A percentile compares a stretch with the other conserved stretches of the same genome.
These are phyloP conservation scores for Vaccinium darrowii DNA, from an alignment of 148 eudicot species.

Conservation along the genomic window DNA sequence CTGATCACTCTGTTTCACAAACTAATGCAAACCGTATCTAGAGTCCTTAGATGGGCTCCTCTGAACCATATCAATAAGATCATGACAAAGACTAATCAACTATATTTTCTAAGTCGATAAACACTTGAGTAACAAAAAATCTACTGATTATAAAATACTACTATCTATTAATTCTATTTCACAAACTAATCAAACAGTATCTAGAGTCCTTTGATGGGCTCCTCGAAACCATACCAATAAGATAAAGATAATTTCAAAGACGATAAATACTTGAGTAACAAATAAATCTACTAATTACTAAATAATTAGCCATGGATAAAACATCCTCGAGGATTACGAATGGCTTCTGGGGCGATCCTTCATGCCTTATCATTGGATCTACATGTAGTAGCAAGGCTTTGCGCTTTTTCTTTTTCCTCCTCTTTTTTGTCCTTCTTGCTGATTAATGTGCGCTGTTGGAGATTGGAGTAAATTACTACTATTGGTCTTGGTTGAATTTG, in stretches of 20 bases:
- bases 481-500: not conserved
- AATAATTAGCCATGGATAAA: not conserved
- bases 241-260: not conserved
- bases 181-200: not conserved
- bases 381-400: not conserved
- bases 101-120: too few relatives aligned
- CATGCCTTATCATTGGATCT: not conserved
- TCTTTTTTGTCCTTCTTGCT: not conserved
- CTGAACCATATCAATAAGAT: not conserved
- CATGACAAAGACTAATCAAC: not conserved
- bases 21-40: not conserved
- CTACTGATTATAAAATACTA: not conserved
- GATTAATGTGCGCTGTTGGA: not conserved
- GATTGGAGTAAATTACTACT: not conserved
- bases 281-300: not conserved
- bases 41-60: not conserved
- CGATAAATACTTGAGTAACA: not conserved
- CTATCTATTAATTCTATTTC: not conserved
- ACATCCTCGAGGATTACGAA: not conserved
- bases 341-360: not conserved
- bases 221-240: not conserved
- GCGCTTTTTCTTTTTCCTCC: not conserved
- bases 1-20: not conserved
- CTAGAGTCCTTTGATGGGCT: not conserved
- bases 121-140: too few relatives aligned